A percentile compares a stretch with the other conserved stretches of the same genome.
Conservation (phyloP, 1,284 basidiomycete species). For the Sphaerobolus stellatus region DNA sequence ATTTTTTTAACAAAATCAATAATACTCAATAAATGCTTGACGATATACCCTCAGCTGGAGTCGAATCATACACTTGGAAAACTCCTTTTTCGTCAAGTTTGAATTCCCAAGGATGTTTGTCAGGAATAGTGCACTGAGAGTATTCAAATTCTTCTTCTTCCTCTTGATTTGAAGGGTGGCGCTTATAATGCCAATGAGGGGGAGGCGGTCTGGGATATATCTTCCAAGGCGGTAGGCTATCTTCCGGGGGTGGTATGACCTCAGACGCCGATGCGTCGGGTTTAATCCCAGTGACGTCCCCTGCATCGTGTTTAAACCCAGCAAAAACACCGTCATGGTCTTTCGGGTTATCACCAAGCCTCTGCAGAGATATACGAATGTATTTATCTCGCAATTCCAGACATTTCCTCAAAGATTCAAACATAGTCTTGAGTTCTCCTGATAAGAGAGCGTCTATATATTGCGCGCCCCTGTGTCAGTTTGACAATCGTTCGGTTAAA, state of each 20-base stretch:
- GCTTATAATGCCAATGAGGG: slow-evolving; percentile 88
- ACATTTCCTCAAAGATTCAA: slow-evolving; percentile 67
- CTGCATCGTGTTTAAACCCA: slow-evolving; percentile 56
- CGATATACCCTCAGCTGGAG: slow-evolving; percentile 34
- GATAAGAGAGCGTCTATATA: slow-evolving; percentile 5
- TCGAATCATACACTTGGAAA: slow-evolving; percentile 71
- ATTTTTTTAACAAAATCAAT: background rate
- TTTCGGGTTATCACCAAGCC: slow-evolving; percentile 87
- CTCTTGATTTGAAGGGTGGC: slow-evolving; percentile 39
- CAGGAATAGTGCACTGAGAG: slow-evolving; percentile 71
- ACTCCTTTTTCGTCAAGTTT: slow-evolving; percentile 84
- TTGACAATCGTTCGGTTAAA: slow-evolving; percentile 31
- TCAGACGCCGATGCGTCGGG: slow-evolving; percentile 52
- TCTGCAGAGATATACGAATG: slow-evolving; percentile 79
- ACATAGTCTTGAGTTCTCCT: slow-evolving; percentile 17
- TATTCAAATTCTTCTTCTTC: slow-evolving; percentile 62
- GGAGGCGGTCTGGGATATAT: slow-evolving; percentile 90
- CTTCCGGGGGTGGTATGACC: slow-evolving; percentile 24
- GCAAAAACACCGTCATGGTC: slow-evolving; percentile 80
- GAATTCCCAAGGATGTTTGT: slow-evolving; percentile 59
- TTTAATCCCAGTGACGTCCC: slow-evolving; percentile 66
- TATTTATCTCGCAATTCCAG: slow-evolving; percentile 92
- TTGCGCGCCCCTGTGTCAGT: slow-evolving; percentile 34
- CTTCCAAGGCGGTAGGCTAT: slow-evolving; percentile 62
- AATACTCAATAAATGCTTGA: slow-evolving; percentile 7